A percentile compares a stretch with the other conserved stretches of the same genome.
Evolutionary conservation across 2,329 filamentous ascomycete genomes (phyloP).

Genomic region (Onygenales sp.): DNA sequence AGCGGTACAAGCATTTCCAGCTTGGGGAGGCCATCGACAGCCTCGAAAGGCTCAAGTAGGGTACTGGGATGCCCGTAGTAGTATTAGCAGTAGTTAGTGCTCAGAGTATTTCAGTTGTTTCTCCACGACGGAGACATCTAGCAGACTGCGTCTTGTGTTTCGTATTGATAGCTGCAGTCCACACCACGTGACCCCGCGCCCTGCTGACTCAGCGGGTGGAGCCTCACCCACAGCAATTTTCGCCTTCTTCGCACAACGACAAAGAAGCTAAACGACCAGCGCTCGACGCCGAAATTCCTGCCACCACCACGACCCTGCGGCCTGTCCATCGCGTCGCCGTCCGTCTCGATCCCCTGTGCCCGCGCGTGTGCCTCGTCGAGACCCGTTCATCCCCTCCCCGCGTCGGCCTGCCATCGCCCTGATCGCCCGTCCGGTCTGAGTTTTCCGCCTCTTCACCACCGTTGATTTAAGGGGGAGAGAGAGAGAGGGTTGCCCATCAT

Average conservation of each 20-base stretch:
- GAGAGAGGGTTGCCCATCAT: conserved; percentile 42
- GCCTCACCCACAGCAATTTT: conserved; percentile 12
- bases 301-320: background rate
- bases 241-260: conserved; percentile 12
- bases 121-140: too few relatives aligned
- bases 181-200: background rate
- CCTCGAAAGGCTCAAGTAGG: too few relatives aligned
- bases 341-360: conserved; percentile 1
- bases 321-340: background rate
- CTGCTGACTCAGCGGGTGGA: conserved; percentile 1
- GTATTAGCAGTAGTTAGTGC: too few relatives aligned
- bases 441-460: background rate
- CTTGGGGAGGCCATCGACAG: too few relatives aligned
- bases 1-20: too few relatives aligned
- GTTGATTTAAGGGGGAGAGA: conserved; percentile 14
- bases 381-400: background rate
- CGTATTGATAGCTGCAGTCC: background rate
- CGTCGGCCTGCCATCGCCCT: background rate
- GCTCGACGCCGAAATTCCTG: background rate
- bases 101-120: background rate
- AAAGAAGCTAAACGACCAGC: conserved; percentile 3
- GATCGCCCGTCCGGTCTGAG: background rate
- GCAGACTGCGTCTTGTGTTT: too few relatives aligned
- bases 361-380: conserved; percentile 3
- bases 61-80: too few relatives aligned